These are phyloP conservation scores for Paecilomyces variotii DNA, from an alignment of 2,329 filamentous ascomycete genomes.

Conservation along the genomic window DNA sequence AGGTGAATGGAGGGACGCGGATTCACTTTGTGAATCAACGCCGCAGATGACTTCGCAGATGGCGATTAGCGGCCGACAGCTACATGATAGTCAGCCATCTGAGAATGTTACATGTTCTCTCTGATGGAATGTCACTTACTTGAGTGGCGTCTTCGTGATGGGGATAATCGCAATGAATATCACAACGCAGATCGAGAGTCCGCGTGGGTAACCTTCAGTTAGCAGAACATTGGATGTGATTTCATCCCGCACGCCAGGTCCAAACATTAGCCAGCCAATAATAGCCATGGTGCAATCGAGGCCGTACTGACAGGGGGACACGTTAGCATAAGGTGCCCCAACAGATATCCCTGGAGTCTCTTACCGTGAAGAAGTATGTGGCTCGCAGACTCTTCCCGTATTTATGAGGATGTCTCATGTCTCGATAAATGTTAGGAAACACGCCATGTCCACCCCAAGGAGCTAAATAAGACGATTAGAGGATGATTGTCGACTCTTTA, in stretches of 20 bases:
- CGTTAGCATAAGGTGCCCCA: not conserved
- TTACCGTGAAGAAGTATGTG: conserved; percentile 77
- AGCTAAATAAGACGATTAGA: conserved; percentile 24
- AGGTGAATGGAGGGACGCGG: conserved; percentile 16
- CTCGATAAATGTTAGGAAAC: conserved; percentile 78
- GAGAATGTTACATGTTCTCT: not conserved
- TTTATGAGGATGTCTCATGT: conserved; percentile 75
- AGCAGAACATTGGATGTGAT: conserved; percentile 78
- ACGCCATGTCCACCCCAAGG: conserved; percentile 65
- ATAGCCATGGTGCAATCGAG: conserved; percentile 77
- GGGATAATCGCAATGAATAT: conserved; percentile 87
- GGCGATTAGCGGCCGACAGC: conserved; percentile 74
- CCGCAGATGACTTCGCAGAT: conserved; percentile 76
- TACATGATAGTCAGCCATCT: conserved; percentile 21
- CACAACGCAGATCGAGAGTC: conserved; percentile 70
- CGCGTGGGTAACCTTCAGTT: conserved; percentile 63
- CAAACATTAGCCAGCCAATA: conserved; percentile 88
- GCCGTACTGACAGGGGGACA: conserved; percentile 49
- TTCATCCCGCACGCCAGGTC: conserved; percentile 76
- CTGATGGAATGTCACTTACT: conserved; percentile 34
- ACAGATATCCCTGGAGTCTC: conserved; percentile 16
- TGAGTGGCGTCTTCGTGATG: conserved; percentile 88
- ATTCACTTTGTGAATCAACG: conserved; percentile 48
- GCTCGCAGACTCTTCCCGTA: conserved; percentile 66
- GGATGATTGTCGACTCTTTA: not conserved